Evolutionary conservation across 495 filamentous ascomycete genomes (phyloP).

Genomic region (Talaromyces trachyspermus): DNA sequence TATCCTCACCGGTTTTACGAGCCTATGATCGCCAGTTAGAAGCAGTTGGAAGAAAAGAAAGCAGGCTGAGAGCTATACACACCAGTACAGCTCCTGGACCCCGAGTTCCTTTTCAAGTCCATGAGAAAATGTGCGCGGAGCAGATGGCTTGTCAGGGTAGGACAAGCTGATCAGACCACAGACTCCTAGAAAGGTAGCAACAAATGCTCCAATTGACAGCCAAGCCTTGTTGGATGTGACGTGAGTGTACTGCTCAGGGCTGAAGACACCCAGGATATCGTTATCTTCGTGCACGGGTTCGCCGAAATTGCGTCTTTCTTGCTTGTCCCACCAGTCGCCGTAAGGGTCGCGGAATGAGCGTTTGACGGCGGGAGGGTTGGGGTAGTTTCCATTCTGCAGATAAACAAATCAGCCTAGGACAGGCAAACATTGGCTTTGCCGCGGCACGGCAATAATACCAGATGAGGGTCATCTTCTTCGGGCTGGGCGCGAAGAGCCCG

Average conservation of each 20-base stretch:
- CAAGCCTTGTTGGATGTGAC: constrained; percentile 63
- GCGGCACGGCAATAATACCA: constrained; percentile 48
- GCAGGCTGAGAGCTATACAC: constrained; percentile 25
- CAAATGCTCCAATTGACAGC: constrained; percentile 66
- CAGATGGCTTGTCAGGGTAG: constrained; percentile 82
- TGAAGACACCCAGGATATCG: constrained; percentile 88
- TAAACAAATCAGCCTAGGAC: constrained; percentile 7
- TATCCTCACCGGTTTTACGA: constrained; percentile 35
- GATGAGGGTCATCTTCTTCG: constrained; percentile 65
- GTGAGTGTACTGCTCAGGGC: constrained; percentile 83
- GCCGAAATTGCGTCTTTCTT: constrained; percentile 91
- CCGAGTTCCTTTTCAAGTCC: constrained; percentile 85
- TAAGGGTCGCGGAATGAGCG: constrained; percentile 87
- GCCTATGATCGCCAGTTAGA: constrained; percentile 21
- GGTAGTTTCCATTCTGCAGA: constrained; percentile 80
- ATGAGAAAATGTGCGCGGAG: constrained; percentile 70
- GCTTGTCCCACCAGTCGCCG: constrained; percentile 94
- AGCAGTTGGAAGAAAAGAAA: background rate
- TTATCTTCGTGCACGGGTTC: constrained; percentile 97
- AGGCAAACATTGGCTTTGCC: constrained; percentile 2
- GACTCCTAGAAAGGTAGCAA: constrained; percentile 61
- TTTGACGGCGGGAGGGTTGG: constrained; percentile 78
- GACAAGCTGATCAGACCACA: constrained; percentile 59
- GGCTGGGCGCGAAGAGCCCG: constrained; percentile 42
- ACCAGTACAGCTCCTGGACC: constrained; percentile 48